Conservation (phyloP, 306 rosid genomes). For the Gastrolobium villosum region DNA sequence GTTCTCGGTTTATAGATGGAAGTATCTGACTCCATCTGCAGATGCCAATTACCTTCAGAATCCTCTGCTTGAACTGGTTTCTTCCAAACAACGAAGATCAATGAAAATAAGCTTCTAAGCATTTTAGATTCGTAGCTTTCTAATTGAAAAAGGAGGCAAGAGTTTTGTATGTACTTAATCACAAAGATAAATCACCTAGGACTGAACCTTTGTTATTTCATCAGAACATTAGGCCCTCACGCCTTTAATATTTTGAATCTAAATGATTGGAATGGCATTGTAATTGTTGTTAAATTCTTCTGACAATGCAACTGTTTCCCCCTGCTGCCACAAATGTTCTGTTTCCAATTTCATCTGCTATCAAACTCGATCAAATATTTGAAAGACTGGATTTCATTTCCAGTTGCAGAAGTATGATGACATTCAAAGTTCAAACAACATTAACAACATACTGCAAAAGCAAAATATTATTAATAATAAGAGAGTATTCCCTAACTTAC, state of each 20-base stretch:
- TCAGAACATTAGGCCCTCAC: background rate
- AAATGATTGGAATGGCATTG: background rate
- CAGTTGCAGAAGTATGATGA: background rate
- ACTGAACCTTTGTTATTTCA: background rate
- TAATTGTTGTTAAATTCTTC: background rate
- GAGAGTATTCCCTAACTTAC: background rate
- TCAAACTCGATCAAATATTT: slow-evolving; percentile 1
- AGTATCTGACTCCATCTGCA: background rate
- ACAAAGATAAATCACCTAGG: background rate
- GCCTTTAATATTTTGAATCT: background rate
- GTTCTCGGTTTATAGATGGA: background rate
- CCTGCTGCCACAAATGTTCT: background rate
- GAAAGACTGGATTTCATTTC: background rate
- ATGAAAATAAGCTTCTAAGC: background rate
- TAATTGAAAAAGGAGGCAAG: background rate
- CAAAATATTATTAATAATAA: background rate
- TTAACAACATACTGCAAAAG: background rate
- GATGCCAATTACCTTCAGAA: background rate
- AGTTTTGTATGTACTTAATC: background rate
- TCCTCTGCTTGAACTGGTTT: background rate
- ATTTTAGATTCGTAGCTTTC: background rate
- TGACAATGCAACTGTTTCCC: background rate
- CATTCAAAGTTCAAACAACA: background rate
- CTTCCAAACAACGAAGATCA: background rate
- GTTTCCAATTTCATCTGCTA: background rate